Percentiles rank a stretch among this genome's conserved stretches.
These are phyloP conservation scores for Euphrasia confusa DNA, from an alignment of 257 asterid species.

Conservation along the genomic window DNA sequence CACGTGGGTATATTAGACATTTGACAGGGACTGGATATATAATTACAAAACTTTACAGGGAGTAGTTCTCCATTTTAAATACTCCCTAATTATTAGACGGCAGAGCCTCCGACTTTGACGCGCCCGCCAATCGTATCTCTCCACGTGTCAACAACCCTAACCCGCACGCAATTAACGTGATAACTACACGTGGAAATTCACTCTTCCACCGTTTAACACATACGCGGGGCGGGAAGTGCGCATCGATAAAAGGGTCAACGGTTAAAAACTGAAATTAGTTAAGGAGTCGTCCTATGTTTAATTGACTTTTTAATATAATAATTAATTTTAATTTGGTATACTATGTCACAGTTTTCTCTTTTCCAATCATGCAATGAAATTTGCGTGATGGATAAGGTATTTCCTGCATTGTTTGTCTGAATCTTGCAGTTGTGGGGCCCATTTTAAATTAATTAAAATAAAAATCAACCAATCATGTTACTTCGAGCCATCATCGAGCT, in stretches of 20 bases:
- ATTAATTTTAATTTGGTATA: too few species aligned
- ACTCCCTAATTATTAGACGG: not conserved
- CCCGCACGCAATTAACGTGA: too few species aligned
- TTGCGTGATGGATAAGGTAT: slow-evolving; percentile 5
- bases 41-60: too few species aligned
- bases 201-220: too few species aligned
- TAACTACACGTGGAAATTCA: too few species aligned
- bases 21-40: not conserved
- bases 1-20: not conserved
- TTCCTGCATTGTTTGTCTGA: slow-evolving; percentile 5
- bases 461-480: not conserved
- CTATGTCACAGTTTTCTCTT: too few species aligned
- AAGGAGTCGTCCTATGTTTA: not conserved
- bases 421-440: slow-evolving; percentile 18
- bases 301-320: too few species aligned
- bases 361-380: not conserved
- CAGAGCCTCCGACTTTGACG: not conserved
- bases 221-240: too few species aligned
- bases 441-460: not conserved
- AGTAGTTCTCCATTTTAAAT: not conserved
- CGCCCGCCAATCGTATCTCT: not conserved
- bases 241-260: too few species aligned
- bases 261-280: too few species aligned
- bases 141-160: too few species aligned
- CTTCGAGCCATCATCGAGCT: not conserved